phyloP scores from a whole-genome alignment of 768 basidiomycete genomes.

The Lyophyllum atratum region DNA sequence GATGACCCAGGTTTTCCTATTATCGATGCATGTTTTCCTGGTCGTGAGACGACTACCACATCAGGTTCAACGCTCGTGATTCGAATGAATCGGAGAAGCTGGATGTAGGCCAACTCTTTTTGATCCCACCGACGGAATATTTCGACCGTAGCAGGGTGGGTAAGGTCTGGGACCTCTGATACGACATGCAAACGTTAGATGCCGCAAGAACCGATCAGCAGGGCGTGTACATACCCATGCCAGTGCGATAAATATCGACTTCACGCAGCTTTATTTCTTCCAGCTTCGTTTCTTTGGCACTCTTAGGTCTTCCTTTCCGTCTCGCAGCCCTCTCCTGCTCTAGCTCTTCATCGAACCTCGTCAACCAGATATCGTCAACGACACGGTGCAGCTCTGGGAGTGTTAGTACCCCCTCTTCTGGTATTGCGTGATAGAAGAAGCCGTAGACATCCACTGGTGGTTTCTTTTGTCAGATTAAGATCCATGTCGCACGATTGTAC shows the following conservation, averaged over 20 bases:
- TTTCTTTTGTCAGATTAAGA: slow-evolving; percentile 12
- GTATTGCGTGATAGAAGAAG: slow-evolving; percentile 77
- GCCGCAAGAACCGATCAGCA: neutral
- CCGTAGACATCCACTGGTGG: slow-evolving; percentile 64
- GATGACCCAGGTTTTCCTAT: slow-evolving; percentile 11
- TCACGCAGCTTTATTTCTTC: slow-evolving; percentile 75
- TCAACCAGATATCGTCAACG: slow-evolving; percentile 69
- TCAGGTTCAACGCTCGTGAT: slow-evolving; percentile 61
- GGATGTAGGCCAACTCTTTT: slow-evolving; percentile 68
- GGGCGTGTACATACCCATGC: slow-evolving; percentile 61
- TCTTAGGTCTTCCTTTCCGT: slow-evolving; percentile 78
- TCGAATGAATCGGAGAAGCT: slow-evolving; percentile 74
- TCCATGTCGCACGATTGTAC: neutral
- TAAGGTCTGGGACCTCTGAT: slow-evolving; percentile 79
- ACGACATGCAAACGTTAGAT: slow-evolving; percentile 5
- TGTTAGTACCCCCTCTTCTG: slow-evolving; percentile 56
- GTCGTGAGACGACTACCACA: slow-evolving; percentile 51
- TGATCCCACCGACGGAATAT: slow-evolving; percentile 82
- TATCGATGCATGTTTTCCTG: slow-evolving; percentile 55
- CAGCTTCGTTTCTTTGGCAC: slow-evolving; percentile 60
- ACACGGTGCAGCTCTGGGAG: slow-evolving; percentile 68
- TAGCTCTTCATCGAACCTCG: slow-evolving; percentile 68
- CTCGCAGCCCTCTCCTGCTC: slow-evolving; percentile 60
- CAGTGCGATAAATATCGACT: slow-evolving; percentile 73
- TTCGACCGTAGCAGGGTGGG: slow-evolving; percentile 65